Base-by-base conservation (phyloP, 169 alveolate species). In the Eimeria maxima region DNA sequence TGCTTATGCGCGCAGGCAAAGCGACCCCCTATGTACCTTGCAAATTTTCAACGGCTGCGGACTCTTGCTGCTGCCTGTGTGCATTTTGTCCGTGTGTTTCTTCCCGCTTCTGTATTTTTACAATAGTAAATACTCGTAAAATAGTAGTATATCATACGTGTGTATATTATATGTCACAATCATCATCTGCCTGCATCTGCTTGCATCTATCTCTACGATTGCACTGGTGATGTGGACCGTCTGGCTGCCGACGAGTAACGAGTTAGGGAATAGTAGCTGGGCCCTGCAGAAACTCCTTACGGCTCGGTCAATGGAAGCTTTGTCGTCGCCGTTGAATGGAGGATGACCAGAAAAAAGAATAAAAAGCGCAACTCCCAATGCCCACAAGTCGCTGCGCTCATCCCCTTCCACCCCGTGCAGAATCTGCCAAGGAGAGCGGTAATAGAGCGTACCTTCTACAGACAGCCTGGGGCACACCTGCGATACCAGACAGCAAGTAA, bases 291-390 rank as follows among this genome's bases (percentile, higher is more conserved):
- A 7, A 11, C 20, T 69, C 38, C 84, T 73, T 47, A 78, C 89
- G 14, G 92, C 92, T 16, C 47, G 55, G 4, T 84, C 92, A 29
- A 98, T 97, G 76, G 98, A 98, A 3, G 96, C 95, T 74, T 98
- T 98, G 78, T 96, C 95, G 73, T 95, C 90, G 45, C 99, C 99
- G 73, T 97, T 97, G 91, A 98, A 98, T n/a, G 99, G 99, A 4
- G 98, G 98, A 73, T 88, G 86, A 7, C 98, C 98, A 20, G 98
- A 93, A 6, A 97, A 97, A 45, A 97, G 95, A 53, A 97, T 96
- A 93, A 95, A 97, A 27, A 97, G 95, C 13, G 96, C 95, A 33
- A 97, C 98, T 0, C 97, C 97, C 78, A 94, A 53, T 8, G 96
- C 94, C 97, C 97, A 96, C 91, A 96, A 50, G 44, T 96, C 97